phyloP scores from a whole-genome alignment of 768 basidiomycete species.

The Hygrophorus russula region DNA sequence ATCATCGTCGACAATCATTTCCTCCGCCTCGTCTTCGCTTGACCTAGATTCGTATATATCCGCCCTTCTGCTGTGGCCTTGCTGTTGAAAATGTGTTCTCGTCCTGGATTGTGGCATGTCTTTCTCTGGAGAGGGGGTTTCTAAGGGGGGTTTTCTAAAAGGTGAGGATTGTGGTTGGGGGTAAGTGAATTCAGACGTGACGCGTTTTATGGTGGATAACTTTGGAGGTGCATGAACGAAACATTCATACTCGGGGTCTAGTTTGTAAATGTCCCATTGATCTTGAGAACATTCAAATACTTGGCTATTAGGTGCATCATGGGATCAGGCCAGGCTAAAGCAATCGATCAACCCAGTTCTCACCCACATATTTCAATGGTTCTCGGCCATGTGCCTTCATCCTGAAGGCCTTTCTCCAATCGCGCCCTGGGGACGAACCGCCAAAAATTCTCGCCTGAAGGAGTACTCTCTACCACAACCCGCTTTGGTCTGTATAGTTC shows the following conservation, averaged over 20 bases:
- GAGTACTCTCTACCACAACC: slow-evolving; percentile 58
- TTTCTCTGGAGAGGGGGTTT: slow-evolving; percentile 6
- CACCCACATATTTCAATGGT: slow-evolving; percentile 61
- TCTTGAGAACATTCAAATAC: slow-evolving; percentile 32
- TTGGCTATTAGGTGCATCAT: not conserved
- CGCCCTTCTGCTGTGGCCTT: slow-evolving; percentile 2
- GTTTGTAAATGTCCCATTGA: slow-evolving; percentile 81
- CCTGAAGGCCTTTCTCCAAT: slow-evolving; percentile 39
- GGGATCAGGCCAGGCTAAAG: slow-evolving; percentile 1
- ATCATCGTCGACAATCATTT: slow-evolving; percentile 38
- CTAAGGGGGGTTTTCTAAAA: slow-evolving; percentile 11
- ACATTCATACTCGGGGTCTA: slow-evolving; percentile 68
- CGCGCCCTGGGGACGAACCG: slow-evolving; percentile 68
- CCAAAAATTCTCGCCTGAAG: slow-evolving; percentile 51
- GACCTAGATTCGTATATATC: not conserved
- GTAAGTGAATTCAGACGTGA: slow-evolving; percentile 9
- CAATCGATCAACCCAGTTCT: slow-evolving; percentile 14
- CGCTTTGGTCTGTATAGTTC: slow-evolving; percentile 50
- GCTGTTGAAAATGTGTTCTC: slow-evolving; percentile 7
- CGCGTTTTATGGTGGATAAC: slow-evolving; percentile 22
- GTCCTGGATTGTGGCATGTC: slow-evolving; percentile 2
- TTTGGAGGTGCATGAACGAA: slow-evolving; percentile 34
- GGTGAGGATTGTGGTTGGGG: slow-evolving; percentile 6
- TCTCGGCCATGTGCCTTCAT: slow-evolving; percentile 68
- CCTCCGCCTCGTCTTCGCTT: slow-evolving; percentile 29